phyloP scores from a whole-genome alignment of 805 yeast species.

The Nakazawaea ambrosiae region DNA sequence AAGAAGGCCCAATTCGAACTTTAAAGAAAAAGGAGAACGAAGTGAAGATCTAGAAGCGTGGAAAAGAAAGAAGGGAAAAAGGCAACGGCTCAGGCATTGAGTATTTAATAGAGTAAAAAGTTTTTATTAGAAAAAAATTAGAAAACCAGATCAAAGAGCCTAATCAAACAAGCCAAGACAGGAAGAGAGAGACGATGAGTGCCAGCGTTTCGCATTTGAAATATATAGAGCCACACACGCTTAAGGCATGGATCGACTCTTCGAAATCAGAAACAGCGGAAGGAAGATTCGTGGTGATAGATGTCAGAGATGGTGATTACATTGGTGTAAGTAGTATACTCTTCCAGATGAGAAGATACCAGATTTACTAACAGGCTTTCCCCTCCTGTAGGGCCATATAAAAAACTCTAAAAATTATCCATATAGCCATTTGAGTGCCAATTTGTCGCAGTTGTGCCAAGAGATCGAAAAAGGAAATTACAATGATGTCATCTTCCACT shows the following conservation, averaged over 20 bases:
- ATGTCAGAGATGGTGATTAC: constrained; percentile 80
- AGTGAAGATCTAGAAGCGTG: too few species aligned
- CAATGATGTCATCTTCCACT: constrained; percentile 73
- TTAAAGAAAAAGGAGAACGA: too few species aligned
- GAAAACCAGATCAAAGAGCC: too few species aligned
- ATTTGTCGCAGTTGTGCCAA: constrained; percentile 30
- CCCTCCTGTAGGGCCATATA: constrained; percentile 54
- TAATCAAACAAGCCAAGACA: too few species aligned
- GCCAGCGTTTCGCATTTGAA: constrained; percentile 32
- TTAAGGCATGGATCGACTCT: constrained; percentile 37
- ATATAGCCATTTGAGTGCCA: constrained; percentile 33
- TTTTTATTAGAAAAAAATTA: too few species aligned
- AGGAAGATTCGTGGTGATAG: constrained; percentile 52
- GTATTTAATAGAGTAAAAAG: too few species aligned
- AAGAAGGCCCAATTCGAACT: too few species aligned
- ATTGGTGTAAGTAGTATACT: constrained; percentile 60
- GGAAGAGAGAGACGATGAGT: constrained; percentile 4
- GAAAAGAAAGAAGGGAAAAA: too few species aligned
- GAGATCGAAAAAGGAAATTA: constrained; percentile 24
- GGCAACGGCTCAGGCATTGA: too few species aligned
- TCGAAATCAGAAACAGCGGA: constrained; percentile 30
- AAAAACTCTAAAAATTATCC: constrained; percentile 50
- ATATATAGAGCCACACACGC: constrained; percentile 36
- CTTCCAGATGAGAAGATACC: too few species aligned
- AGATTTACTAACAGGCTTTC: constrained; percentile 18